phyloP scores from a whole-genome alignment of 805 yeast genomes.

The Alloascoidea africana region DNA sequence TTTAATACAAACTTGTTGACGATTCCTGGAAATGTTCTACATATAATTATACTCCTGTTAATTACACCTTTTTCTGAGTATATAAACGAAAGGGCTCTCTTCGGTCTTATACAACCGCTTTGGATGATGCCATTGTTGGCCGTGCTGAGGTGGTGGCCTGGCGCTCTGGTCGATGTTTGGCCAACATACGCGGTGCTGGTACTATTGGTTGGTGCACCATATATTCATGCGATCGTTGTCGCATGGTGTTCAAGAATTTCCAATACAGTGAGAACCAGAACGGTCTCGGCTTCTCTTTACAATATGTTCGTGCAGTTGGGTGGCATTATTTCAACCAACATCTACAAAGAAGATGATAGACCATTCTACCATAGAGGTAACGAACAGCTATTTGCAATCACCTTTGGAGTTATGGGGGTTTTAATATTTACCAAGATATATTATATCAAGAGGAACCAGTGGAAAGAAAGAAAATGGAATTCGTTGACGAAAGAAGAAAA shows the following conservation, averaged over 20 bases:
- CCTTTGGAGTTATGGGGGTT: constrained; percentile 9
- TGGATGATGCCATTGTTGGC: constrained; percentile 20
- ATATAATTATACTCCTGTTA: constrained; percentile 19
- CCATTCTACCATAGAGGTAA: constrained; percentile 53
- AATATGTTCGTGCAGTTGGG: constrained; percentile 53
- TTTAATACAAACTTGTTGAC: constrained; percentile 35
- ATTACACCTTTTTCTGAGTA: constrained; percentile 24
- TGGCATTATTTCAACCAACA: constrained; percentile 34
- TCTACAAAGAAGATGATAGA: constrained; percentile 39
- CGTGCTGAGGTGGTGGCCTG: constrained; percentile 24
- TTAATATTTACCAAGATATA: no score
- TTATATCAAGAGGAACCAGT: no score
- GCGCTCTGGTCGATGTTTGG: constrained; percentile 24
- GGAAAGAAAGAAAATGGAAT: no score
- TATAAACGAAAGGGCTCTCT: constrained; percentile 14
- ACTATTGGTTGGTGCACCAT: constrained; percentile 27
- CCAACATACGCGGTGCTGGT: constrained; percentile 25
- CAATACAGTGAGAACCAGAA: constrained; percentile 44
- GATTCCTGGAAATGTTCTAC: no score
- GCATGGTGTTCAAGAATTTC: constrained; percentile 51
- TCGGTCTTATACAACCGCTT: constrained; percentile 15
- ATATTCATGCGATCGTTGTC: constrained; percentile 39
- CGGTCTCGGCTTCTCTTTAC: constrained; percentile 49
- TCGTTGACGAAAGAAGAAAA: no score
- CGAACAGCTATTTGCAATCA: constrained; percentile 12